Conservation (phyloP, 2,329 filamentous ascomycete species). For the Alternaria ventricosa region DNA sequence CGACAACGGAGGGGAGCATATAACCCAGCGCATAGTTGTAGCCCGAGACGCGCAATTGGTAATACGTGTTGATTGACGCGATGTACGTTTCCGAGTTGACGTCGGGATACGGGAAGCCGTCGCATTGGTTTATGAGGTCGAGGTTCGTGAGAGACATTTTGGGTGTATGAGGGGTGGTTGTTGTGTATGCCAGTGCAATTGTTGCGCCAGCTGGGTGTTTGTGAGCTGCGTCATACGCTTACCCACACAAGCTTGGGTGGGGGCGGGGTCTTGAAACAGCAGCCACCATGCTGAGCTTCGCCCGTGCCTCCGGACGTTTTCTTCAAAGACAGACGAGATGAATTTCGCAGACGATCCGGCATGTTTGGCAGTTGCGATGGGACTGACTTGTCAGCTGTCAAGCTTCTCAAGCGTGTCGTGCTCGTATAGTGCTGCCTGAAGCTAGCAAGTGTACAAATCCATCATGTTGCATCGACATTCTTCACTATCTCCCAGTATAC, state of each 20-base stretch:
- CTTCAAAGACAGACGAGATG: not conserved
- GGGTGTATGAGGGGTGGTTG: not conserved
- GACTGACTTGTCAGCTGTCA: not conserved
- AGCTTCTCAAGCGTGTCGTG: not conserved
- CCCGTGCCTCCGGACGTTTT: not conserved
- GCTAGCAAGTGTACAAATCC: constrained; percentile 1
- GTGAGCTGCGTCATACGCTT: constrained; percentile 18
- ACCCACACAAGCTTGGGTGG: constrained; percentile 20
- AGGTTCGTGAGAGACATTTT: constrained; percentile 56
- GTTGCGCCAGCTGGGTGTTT: not conserved
- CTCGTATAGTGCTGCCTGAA: not conserved
- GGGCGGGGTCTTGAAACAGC: constrained; percentile 29
- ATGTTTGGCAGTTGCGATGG: not conserved
- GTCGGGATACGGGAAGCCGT: constrained; percentile 80
- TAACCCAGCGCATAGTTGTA: constrained; percentile 67
- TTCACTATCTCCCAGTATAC: not conserved
- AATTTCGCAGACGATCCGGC: not conserved
- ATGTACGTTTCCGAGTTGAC: constrained; percentile 63
- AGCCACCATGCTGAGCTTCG: not conserved
- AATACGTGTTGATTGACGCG: constrained; percentile 61
- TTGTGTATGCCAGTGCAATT: not conserved
- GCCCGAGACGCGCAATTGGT: constrained; percentile 71
- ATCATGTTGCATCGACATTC: not conserved
- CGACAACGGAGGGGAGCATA: constrained; percentile 66
- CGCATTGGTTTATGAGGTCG: constrained; percentile 64